phyloP scores from a whole-genome alignment of 108 stramenopile species.

The Nitzschia sp. region DNA sequence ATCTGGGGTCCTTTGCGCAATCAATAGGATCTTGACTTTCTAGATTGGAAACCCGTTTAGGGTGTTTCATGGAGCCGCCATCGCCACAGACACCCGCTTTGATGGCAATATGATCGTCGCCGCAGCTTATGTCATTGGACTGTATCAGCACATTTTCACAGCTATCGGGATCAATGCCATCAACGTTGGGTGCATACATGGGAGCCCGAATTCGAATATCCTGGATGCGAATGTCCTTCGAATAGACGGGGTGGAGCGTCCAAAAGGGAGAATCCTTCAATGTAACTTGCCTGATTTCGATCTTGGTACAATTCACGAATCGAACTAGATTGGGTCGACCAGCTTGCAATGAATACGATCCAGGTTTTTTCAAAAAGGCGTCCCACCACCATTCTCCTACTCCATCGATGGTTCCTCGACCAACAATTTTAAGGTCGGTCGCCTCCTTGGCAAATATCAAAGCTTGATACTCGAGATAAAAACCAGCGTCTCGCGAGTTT shows the following conservation, averaged over 20 bases:
- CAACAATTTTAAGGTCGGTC: conserved; percentile 21
- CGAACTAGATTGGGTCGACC: conserved; percentile 40
- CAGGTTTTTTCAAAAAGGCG: conserved; percentile 8
- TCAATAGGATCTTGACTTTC: background rate
- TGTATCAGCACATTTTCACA: conserved; percentile 35
- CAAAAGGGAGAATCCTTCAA: conserved; percentile 39
- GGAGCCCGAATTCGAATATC: conserved; percentile 35
- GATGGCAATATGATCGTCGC: conserved; percentile 46
- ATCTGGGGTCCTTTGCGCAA: conserved; percentile 4
- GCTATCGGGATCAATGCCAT: conserved; percentile 43
- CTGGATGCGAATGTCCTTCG: conserved; percentile 24
- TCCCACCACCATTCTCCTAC: conserved; percentile 37
- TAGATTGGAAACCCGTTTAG: background rate
- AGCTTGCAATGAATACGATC: background rate
- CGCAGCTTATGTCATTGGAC: conserved; percentile 30
- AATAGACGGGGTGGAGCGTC: conserved; percentile 40
- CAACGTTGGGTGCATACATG: conserved; percentile 39
- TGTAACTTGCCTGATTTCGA: conserved; percentile 24
- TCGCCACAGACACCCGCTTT: conserved; percentile 34
- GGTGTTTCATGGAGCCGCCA: background rate
- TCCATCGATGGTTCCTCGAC: conserved; percentile 36
- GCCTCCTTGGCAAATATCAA: conserved; percentile 30
- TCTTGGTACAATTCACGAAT: conserved; percentile 16
- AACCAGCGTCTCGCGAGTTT: conserved; percentile 7
- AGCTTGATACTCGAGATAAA: conserved; percentile 27